These are phyloP conservation scores for Cladorrhinum sp. DNA, from an alignment of 2,329 filamentous ascomycete genomes.

Conservation along the genomic window DNA sequence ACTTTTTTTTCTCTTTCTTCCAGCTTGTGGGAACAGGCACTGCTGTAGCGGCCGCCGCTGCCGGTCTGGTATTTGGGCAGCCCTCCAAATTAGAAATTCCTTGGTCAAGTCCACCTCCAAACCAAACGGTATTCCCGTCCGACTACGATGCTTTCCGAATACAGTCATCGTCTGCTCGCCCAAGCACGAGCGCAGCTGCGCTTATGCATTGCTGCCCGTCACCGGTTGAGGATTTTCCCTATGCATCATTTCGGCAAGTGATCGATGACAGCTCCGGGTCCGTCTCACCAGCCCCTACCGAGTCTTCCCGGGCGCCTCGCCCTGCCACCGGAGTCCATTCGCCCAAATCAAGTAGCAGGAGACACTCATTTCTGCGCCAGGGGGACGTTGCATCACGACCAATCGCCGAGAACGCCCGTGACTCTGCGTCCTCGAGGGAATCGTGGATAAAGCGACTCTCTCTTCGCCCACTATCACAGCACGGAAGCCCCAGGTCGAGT, in stretches of 20 bases:
- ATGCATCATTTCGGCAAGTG: slow-evolving; percentile 29
- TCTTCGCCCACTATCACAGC: slow-evolving; percentile 60
- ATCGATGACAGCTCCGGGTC: slow-evolving; percentile 20
- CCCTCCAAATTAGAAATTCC: slow-evolving; percentile 40
- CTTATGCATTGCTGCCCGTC: slow-evolving; percentile 28
- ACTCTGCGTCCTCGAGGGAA: slow-evolving; percentile 58
- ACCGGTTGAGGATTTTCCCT: slow-evolving; percentile 31
- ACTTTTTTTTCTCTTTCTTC: slow-evolving; percentile 1
- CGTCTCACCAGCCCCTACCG: slow-evolving; percentile 29
- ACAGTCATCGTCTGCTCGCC: slow-evolving; percentile 37
- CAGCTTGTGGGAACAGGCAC: slow-evolving; percentile 61
- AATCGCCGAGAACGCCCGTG: slow-evolving; percentile 46
- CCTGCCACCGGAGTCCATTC: slow-evolving; percentile 38
- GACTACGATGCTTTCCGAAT: slow-evolving; percentile 31
- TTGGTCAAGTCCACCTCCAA: slow-evolving; percentile 31
- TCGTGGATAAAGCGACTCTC: slow-evolving; percentile 75
- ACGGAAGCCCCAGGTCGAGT: slow-evolving; percentile 63
- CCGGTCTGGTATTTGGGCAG: slow-evolving; percentile 58
- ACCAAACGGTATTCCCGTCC: slow-evolving; percentile 32
- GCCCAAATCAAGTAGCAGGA: slow-evolving; percentile 38
- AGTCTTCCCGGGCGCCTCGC: slow-evolving; percentile 32
- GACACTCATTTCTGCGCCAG: slow-evolving; percentile 43
- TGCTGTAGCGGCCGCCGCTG: slow-evolving; percentile 58
- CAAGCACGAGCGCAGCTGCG: slow-evolving; percentile 43
- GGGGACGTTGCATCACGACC: slow-evolving; percentile 37